Percentiles rank a stretch among this genome's conserved stretches.
Conservation (phyloP, 2,329 filamentous ascomycete species). For the Cladophialophora exuberans region DNA sequence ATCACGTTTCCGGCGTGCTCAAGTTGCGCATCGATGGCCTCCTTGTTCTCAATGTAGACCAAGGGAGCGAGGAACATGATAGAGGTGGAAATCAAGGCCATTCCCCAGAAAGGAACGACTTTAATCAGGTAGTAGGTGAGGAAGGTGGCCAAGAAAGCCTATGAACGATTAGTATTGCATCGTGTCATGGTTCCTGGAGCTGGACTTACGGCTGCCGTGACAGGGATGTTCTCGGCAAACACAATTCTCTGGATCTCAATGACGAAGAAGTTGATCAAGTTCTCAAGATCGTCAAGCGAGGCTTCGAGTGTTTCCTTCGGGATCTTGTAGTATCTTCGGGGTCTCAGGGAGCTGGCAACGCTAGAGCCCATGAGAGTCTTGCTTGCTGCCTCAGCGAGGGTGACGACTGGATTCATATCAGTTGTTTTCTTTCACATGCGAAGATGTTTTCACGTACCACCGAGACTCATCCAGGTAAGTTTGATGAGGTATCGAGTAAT, state of each 20-base stretch:
- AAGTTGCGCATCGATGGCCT: constrained; percentile 65
- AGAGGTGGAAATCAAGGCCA: constrained; percentile 60
- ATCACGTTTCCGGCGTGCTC: constrained; percentile 58
- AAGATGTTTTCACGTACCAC: constrained; percentile 49
- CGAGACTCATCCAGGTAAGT: constrained; percentile 61
- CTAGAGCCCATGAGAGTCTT: constrained; percentile 60
- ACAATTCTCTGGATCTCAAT: constrained; percentile 69
- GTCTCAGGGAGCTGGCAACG: constrained; percentile 63
- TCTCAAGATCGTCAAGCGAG: constrained; percentile 63
- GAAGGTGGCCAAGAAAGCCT: constrained; percentile 64
- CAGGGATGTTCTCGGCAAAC: constrained; percentile 67
- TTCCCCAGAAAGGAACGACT: constrained; percentile 67
- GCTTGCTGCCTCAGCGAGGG: constrained; percentile 60
- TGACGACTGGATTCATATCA: constrained; percentile 45
- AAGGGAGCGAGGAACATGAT: constrained; percentile 63
- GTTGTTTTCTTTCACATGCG: background rate
- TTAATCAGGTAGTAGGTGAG: constrained; percentile 68
- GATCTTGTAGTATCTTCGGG: constrained; percentile 67
- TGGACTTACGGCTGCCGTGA: constrained; percentile 61
- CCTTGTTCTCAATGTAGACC: constrained; percentile 67
- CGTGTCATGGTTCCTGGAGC: background rate
- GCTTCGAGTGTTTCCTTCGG: constrained; percentile 66
- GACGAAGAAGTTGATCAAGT: constrained; percentile 69
- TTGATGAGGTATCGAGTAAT: constrained; percentile 66
- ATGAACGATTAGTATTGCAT: constrained; percentile 12